phyloP scores from a whole-genome alignment of 2,329 filamentous ascomycete species.

The Talaromyces sp. region DNA sequence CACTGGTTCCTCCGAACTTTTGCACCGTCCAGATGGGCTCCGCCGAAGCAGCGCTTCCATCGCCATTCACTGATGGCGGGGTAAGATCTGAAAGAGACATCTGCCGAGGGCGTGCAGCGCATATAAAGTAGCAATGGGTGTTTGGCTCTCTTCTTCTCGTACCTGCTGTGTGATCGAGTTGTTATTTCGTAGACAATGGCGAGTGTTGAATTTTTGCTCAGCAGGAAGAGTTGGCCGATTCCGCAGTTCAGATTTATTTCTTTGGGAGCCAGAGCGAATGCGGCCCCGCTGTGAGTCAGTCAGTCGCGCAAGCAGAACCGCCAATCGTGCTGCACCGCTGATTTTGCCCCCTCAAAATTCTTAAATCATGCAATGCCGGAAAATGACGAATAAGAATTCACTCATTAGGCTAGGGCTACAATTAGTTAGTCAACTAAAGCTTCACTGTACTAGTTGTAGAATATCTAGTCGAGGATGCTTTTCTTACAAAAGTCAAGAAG shows the following conservation, averaged over 20 bases:
- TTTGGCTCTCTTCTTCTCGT: background rate
- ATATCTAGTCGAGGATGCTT: background rate
- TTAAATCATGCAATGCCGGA: too few species aligned
- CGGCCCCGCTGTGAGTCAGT: slow-evolving; percentile 8
- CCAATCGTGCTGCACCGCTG: background rate
- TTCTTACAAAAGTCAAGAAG: background rate
- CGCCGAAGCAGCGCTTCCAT: slow-evolving; percentile 7
- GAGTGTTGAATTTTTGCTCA: slow-evolving; percentile 1
- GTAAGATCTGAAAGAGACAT: slow-evolving; percentile 16
- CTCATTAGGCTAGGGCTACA: too few species aligned
- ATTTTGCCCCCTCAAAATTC: background rate
- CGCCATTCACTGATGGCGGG: slow-evolving; percentile 14
- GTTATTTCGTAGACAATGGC: background rate
- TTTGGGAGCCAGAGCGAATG: background rate
- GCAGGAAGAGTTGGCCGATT: background rate
- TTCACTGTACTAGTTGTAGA: too few species aligned
- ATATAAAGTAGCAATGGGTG: background rate
- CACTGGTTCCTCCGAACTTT: slow-evolving; percentile 92
- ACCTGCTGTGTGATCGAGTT: background rate
- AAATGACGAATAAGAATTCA: background rate
- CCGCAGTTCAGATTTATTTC: slow-evolving; percentile 5
- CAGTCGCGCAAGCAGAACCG: background rate
- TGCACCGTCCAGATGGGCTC: slow-evolving; percentile 71
- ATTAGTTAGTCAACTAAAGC: too few species aligned
- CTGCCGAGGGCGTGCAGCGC: background rate